Percentiles rank a stretch among this genome's conserved stretches.
Conservation (phyloP, 345 rosid species). For the Salix suchowensis region DNA sequence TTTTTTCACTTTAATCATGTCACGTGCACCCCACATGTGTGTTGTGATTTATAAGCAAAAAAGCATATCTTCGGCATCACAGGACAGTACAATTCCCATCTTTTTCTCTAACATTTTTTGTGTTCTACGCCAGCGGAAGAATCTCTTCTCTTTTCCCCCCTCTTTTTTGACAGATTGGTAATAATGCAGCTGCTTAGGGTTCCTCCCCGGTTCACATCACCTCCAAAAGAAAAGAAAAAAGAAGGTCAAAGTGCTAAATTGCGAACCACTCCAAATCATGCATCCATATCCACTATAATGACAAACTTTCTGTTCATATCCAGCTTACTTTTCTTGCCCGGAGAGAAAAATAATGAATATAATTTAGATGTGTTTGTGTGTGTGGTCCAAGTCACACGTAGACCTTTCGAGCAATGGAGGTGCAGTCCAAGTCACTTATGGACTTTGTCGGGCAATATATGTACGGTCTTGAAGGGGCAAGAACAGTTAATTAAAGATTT, state of each 20-base stretch:
- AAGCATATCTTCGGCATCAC: neutral
- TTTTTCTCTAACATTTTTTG: neutral
- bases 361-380: no score
- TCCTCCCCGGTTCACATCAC: neutral
- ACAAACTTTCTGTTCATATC: neutral
- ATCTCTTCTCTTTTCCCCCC: neutral
- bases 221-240: neutral
- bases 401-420: neutral
- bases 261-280: neutral
- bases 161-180: neutral
- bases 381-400: neutral
- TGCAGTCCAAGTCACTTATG: neutral
- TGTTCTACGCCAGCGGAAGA: neutral
- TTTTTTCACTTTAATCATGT: neutral
- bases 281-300: neutral
- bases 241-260: neutral
- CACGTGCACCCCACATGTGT: neutral
- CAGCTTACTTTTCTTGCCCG: neutral
- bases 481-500: neutral
- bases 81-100: neutral
- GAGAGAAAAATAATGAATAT: no score
- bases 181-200: neutral
- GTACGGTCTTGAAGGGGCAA: neutral
- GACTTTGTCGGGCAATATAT: neutral
- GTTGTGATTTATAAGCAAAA: neutral